These are phyloP conservation scores for Rhododendron mucronatum DNA, from an alignment of 148 eudicot species.

Conservation along the genomic window DNA sequence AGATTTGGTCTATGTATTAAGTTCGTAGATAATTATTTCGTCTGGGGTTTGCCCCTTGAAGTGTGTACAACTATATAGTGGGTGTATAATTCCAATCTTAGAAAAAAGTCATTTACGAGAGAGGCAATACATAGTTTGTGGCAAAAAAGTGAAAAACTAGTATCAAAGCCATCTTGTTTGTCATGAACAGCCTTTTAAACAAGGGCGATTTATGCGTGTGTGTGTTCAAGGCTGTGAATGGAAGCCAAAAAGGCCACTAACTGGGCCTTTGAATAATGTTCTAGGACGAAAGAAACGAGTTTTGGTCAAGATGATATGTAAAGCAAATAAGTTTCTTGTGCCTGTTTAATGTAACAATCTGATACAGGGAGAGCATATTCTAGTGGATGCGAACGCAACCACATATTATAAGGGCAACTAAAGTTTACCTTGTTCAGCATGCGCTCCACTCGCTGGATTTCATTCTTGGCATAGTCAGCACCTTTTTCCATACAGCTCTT, in stretches of 20 bases:
- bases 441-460: conserved; percentile 81
- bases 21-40: not conserved
- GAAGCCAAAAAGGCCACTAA: not conserved
- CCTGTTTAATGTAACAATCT: not conserved
- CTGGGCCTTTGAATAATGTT: not conserved
- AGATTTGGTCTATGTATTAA: not conserved
- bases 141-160: not conserved
- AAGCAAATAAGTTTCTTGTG: not conserved
- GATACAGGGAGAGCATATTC: not conserved
- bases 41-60: not conserved
- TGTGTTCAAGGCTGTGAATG: not conserved
- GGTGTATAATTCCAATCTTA: not conserved
- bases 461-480: conserved; percentile 84
- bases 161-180: not conserved
- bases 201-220: not conserved
- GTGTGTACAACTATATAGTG: not conserved
- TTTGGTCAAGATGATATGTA: not conserved
- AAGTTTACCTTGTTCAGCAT: conserved; percentile 76
- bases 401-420: not conserved
- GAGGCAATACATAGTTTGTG: not conserved
- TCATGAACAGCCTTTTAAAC: not conserved
- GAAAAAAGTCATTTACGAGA: not conserved
- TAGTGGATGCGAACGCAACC: not conserved
- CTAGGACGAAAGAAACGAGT: not conserved
- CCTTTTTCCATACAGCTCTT: conserved; percentile 88